Base-by-base conservation (phyloP, 495 filamentous ascomycete genomes). In the Glarea lozoyensis region DNA sequence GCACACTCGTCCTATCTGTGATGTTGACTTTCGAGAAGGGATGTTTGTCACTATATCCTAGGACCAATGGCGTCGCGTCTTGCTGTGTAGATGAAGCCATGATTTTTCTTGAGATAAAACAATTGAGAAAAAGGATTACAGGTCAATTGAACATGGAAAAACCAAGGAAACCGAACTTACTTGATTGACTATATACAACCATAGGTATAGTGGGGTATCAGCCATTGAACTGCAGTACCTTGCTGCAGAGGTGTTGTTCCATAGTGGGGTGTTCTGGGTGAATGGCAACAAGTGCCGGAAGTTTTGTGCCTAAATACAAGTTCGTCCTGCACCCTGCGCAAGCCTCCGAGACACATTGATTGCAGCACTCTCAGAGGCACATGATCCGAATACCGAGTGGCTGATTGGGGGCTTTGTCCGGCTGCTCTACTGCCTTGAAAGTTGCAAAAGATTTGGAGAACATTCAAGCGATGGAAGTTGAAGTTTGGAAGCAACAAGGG, bases 1-100 rank as follows among this genome's bases (percentile, higher is more conserved):
- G 77, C 17, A 83, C 68, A 15, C 72, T 73, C 40, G 64, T 46
- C 25, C 73, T 69, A 47, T 66, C 60, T 18, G 60, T 50, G 38
- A 75, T 63, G 27, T 63, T 46, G 29, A 74, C 58, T 40, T 57
- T 49, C 19, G 68, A 62, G 61, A 75, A 75, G 40, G 72, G 69
- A 54, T 75, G 72, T 3, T 52, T 42, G 45, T 52, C 54, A 42
- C 59, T 43, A 56, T 73, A 71, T 57, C 69, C 69, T n/a, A 75
- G 59, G 21, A 72, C 61, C 37, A 72, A 34, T 46, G 41, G 37
- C 19, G 46, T 46, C 4, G 29, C 17, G 30, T 42, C 31, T 21
- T 50, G 10, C 10, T 17, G 38, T 1, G 38, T 5, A 37, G 25
- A 18, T 12, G 20, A 33, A 4, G 42, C n/a, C 45, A 49, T 49